A percentile compares a stretch with the other conserved stretches of the same genome.
phyloP scores from a whole-genome alignment of 2,329 filamentous ascomycete species.

The Alternaria gansuensis region DNA sequence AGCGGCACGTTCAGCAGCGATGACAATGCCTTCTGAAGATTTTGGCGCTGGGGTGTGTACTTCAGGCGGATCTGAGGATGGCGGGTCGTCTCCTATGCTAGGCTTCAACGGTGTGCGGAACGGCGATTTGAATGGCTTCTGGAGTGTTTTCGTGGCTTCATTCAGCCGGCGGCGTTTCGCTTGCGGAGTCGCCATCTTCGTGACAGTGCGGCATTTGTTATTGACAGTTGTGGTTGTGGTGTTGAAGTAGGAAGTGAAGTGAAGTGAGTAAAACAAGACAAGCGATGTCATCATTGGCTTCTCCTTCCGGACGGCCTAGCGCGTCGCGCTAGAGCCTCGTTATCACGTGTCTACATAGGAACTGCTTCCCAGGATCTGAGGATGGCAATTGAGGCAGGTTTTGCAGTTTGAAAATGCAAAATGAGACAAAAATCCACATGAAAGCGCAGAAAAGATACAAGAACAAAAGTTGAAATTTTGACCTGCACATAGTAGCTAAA shows the following conservation, averaged over 20 bases:
- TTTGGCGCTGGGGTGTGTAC: slow-evolving; percentile 11
- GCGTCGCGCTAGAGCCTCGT: slow-evolving; percentile 14
- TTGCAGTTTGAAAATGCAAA: not conserved
- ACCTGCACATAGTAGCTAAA: not conserved
- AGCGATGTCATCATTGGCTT: slow-evolving; percentile 18
- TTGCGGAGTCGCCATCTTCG: slow-evolving; percentile 59
- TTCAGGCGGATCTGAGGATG: slow-evolving; percentile 39
- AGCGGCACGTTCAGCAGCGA: not conserved
- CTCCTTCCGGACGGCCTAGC: slow-evolving; percentile 4
- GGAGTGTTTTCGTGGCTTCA: slow-evolving; percentile 65
- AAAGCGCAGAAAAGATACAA: not conserved
- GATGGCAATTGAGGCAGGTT: not conserved
- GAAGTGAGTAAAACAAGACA: not conserved
- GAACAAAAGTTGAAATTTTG: not conserved
- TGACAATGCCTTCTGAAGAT: not conserved
- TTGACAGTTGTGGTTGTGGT: not conserved
- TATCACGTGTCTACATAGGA: slow-evolving; percentile 10
- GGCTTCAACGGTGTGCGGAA: slow-evolving; percentile 60
- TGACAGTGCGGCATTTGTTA: slow-evolving; percentile 26
- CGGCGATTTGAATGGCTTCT: slow-evolving; percentile 77
- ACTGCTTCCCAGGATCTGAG: not conserved
- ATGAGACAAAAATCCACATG: too few relatives aligned
- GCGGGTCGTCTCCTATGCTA: slow-evolving; percentile 33
- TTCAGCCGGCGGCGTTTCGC: slow-evolving; percentile 72
- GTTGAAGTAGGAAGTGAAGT: not conserved